A percentile compares a stretch with the other conserved stretches of the same genome.
Evolutionary conservation across 495 filamentous ascomycete species (phyloP).

Genomic region (Acidomyces sp.): DNA sequence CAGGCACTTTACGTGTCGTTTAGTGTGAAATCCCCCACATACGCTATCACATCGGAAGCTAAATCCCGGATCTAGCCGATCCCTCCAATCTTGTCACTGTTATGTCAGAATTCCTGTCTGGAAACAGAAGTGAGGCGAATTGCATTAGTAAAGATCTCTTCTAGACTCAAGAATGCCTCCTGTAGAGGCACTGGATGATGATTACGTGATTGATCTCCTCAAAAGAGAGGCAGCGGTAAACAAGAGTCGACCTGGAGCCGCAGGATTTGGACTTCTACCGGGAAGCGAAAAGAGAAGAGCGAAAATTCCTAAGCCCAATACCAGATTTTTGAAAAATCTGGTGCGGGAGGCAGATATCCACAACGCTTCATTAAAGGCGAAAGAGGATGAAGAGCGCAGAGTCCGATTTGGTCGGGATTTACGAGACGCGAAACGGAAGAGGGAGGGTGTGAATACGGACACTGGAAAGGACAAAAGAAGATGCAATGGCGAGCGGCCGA

Average conservation of each 20-base stretch:
- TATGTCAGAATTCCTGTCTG: too few relatives aligned
- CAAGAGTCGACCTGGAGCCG: not conserved
- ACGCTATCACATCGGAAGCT: too few relatives aligned
- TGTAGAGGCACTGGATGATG: too few relatives aligned
- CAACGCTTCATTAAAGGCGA: slow-evolving; percentile 74
- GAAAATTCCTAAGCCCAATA: slow-evolving; percentile 74
- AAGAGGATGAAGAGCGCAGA: slow-evolving; percentile 57
- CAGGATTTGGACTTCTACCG: not conserved
- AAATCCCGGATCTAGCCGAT: too few relatives aligned
- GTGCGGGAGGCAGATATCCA: slow-evolving; percentile 80
- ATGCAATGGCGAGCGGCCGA: slow-evolving; percentile 6
- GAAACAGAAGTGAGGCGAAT: too few relatives aligned
- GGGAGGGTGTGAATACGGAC: slow-evolving; percentile 8
- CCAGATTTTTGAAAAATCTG: slow-evolving; percentile 73
- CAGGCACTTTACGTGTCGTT: too few relatives aligned
- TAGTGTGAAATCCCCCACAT: too few relatives aligned
- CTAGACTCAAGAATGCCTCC: too few relatives aligned
- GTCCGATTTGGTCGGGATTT: slow-evolving; percentile 36
- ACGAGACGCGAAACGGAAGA: slow-evolving; percentile 19
- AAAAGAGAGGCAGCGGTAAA: slow-evolving; percentile 10
- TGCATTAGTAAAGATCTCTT: too few relatives aligned
- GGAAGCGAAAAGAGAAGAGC: not conserved
- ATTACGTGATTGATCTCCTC: slow-evolving; percentile 14
- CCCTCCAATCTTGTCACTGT: too few relatives aligned
- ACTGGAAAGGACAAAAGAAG: slow-evolving; percentile 1